These are phyloP conservation scores for Fusarium solani-melongenae DNA, from an alignment of 2,329 filamentous ascomycete genomes.

Conservation along the genomic window DNA sequence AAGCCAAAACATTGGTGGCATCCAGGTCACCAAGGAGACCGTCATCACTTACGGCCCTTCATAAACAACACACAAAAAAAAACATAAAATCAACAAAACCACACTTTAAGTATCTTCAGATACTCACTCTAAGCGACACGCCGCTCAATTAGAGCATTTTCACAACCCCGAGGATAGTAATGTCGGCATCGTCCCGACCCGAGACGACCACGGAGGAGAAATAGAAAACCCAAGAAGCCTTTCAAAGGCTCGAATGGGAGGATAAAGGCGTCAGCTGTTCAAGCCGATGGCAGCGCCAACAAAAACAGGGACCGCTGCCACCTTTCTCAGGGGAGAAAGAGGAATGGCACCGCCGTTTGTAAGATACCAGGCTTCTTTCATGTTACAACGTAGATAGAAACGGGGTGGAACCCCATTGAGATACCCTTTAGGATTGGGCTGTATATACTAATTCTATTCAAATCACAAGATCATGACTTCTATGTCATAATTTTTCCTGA, in stretches of 20 bases:
- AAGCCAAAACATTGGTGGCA: conserved; percentile 27
- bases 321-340: background rate
- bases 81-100: background rate
- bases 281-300: background rate
- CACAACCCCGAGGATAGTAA: background rate
- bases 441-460: background rate
- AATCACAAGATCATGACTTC: background rate
- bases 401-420: background rate
- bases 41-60: conserved; percentile 36
- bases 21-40: conserved; percentile 42
- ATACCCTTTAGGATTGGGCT: background rate
- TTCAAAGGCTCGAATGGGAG: background rate
- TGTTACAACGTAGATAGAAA: background rate
- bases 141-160: conserved; percentile 21
- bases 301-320: background rate
- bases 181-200: background rate
- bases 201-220: conserved; percentile 1
- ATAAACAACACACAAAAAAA: background rate
- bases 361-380: background rate
- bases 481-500: background rate
- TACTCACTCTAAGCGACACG: conserved; percentile 7
- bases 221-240: background rate
- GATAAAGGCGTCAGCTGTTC: conserved; percentile 2
- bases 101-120: background rate
- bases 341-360: background rate